These are phyloP conservation scores for Metschnikowia proteae DNA, from an alignment of 805 yeast species.

Conservation along the genomic window DNA sequence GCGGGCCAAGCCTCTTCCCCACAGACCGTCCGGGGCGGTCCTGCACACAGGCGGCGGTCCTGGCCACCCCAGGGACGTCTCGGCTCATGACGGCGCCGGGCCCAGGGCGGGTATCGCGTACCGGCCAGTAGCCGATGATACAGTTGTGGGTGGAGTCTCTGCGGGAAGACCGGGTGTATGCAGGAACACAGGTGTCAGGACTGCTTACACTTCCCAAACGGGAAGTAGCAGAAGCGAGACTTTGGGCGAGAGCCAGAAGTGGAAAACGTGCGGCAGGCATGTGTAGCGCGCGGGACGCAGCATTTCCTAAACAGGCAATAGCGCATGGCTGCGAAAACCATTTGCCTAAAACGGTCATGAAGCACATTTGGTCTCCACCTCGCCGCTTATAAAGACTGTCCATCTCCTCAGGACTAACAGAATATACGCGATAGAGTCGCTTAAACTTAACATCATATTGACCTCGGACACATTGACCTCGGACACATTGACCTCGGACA, in stretches of 20 bases:
- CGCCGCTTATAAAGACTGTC: background rate
- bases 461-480: no score
- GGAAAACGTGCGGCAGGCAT: background rate
- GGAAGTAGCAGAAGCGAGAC: background rate
- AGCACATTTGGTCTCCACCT: background rate
- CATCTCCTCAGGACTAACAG: background rate
- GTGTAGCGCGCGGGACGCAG: background rate
- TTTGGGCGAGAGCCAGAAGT: no score
- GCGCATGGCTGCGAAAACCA: conserved; percentile 16
- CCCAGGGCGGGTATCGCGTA: no score
- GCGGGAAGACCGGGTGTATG: no score
- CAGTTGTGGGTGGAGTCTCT: no score
- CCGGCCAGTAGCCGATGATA: no score
- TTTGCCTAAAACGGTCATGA: conserved; percentile 12
- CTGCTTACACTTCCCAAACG: background rate
- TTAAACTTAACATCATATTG: no score
- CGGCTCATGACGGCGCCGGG: no score
- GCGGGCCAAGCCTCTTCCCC: background rate
- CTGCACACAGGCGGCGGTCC: background rate
- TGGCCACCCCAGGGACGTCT: no score
- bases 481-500: no score
- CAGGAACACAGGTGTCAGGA: no score
- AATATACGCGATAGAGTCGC: no score
- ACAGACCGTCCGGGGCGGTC: background rate
- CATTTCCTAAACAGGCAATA: conserved; percentile 16